Conservation (phyloP, 2,329 filamentous ascomycete genomes). For the Furcasterigmium furcatum region DNA sequence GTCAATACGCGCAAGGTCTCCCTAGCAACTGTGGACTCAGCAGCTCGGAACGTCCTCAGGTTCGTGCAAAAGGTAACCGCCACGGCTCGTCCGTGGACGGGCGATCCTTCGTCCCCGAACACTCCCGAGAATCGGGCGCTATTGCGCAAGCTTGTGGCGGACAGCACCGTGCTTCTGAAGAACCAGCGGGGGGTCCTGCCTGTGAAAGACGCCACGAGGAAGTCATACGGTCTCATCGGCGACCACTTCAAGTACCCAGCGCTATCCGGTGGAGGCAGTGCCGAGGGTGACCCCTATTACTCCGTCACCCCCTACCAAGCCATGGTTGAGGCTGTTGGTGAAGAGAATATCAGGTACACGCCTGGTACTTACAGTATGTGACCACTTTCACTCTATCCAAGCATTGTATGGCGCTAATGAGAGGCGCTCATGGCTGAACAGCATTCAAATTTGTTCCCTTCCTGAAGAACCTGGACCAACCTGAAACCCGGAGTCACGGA, state of each 20-base stretch:
- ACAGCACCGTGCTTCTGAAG: conserved; percentile 71
- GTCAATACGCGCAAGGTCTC: conserved; percentile 1
- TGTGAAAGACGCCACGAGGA: conserved; percentile 26
- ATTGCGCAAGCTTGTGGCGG: conserved; percentile 41
- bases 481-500: conserved; percentile 1
- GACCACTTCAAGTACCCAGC: conserved; percentile 18
- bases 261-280: conserved; percentile 57
- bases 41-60: conserved; percentile 43
- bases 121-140: conserved; percentile 7
- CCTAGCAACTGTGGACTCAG: not conserved
- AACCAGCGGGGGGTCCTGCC: conserved; percentile 65
- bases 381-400: conserved; percentile 28
- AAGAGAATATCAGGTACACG: conserved; percentile 40
- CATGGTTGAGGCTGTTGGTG: conserved; percentile 41
- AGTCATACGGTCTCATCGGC: conserved; percentile 13
- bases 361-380: conserved; percentile 54
- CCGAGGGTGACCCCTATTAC: conserved; percentile 57
- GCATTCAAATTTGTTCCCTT: conserved; percentile 12
- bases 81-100: conserved; percentile 6
- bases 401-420: too few relatives aligned
- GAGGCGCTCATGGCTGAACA: too few relatives aligned
- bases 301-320: conserved; percentile 71
- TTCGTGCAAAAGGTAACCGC: not conserved
- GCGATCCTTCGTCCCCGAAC: conserved; percentile 12
- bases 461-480: conserved; percentile 4